Base-by-base conservation (phyloP, 768 basidiomycete species). In the Amanita jacksonii region DNA sequence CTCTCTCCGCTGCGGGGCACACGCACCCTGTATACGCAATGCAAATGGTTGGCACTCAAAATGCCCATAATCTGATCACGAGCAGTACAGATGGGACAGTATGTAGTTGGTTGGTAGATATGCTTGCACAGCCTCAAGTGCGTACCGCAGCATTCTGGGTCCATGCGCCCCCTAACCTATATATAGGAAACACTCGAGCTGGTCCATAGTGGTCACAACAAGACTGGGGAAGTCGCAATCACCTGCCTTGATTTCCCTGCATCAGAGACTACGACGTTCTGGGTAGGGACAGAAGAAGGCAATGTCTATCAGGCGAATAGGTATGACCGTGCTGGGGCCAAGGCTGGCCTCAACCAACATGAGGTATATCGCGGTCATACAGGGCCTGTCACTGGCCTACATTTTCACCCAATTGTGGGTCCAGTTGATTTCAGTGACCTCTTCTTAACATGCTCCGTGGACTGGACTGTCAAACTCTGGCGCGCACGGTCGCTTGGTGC, bases 391-490 rank as follows among this genome's bases (percentile, higher is more conserved):
- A 96, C 87, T 71, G 89, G 91, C 2, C 69, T 99, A 13, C 74
- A 96, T 58, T 98, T 97, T 73, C 96, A 99, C 56, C 94, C 96
- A 0, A 71, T 84, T 13, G 70, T 81, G 4, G 96, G 96, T 1
- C 81, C 85, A 4, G 82, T 99, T 38, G 96, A 98, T 59, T 93
- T 98, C 62, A 87, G 84, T 4, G 96, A 99, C 60, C 64, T 98
- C 48, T 98, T 98, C 72, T 65, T 99, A 49, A 90, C 89, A 12
- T 75, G 82, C 51, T 89, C 87, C 8, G 92, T 89, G 27, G 96
- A 99, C 60, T 99, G 96, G 96, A 98, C 94, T 8, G 86, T 96
- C 55, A 97, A 98, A 63, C 67, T 99, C 2, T 99, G 96, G 96
- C 73, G 91, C 32, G 76, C 88, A 6, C 88, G 81, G 62, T 78